Percentiles rank a stretch among this genome's conserved stretches.
These are phyloP conservation scores for Aegilops longissima DNA, from an alignment of 176 grass and related monocot genomes.

Conservation along the genomic window DNA sequence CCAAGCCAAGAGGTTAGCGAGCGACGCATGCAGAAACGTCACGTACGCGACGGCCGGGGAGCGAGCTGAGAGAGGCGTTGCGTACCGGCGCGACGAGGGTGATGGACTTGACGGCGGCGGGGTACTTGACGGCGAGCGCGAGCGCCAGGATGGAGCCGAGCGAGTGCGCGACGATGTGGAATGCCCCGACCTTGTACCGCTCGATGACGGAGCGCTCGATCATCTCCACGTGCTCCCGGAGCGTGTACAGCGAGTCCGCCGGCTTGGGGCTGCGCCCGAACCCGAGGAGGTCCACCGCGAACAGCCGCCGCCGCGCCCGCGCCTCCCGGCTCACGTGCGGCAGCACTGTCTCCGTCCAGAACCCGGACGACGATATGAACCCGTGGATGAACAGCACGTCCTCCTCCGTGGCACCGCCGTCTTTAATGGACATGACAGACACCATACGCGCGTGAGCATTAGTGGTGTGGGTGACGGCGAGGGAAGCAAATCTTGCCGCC, in stretches of 20 bases:
- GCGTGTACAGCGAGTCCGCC: conserved; percentile 70
- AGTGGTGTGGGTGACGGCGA: neutral
- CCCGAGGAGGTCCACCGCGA: conserved; percentile 75
- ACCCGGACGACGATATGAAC: conserved; percentile 73
- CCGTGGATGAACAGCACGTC: conserved; percentile 84
- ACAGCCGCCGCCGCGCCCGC: conserved; percentile 39
- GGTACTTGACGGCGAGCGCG: conserved; percentile 67
- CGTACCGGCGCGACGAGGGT: conserved; percentile 64
- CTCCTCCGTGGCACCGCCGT: conserved; percentile 37
- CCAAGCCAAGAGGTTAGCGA: neutral
- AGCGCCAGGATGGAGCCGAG: conserved; percentile 69
- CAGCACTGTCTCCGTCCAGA: conserved; percentile 81
- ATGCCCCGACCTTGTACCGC: conserved; percentile 44
- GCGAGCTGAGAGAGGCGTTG: neutral
- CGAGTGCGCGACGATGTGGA: conserved; percentile 78
- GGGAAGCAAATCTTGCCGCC: neutral
- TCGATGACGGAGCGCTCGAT: conserved; percentile 71
- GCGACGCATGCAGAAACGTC: neutral
- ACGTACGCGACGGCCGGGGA: too few species aligned
- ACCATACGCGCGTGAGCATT: neutral
- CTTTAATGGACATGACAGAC: conserved; percentile 8
- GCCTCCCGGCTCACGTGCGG: conserved; percentile 51
- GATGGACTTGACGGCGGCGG: conserved; percentile 51
- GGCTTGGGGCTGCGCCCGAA: conserved; percentile 80
- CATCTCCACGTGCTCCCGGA: conserved; percentile 66